Evolutionary conservation across 495 filamentous ascomycete species (phyloP), one percentile per base, ranked within the genome.

Genomic region (Usnea hakonensis): DNA sequence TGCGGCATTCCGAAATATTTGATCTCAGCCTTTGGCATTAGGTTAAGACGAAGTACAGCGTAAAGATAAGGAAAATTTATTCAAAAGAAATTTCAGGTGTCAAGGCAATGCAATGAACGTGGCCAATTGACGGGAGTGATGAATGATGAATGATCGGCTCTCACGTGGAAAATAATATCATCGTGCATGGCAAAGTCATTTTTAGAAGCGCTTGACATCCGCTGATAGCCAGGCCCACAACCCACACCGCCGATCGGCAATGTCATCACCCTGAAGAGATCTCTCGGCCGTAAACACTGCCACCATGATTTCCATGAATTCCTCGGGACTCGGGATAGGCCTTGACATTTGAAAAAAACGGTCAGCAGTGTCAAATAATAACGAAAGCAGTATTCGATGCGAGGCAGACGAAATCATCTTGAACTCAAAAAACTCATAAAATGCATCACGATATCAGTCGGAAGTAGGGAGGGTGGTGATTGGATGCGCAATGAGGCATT

Each of bases 401-500:
- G 48, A 52, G 28, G 16, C 2, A 10, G 32, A 16, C 13, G 28
- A 32, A 19, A 19, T 14, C 26, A 32, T 0, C 17, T 1, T 23
- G 9, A 2, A 7, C 48, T 19, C 13, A 33, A 5, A 2, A 36
- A 11, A 6, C 2, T 23, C 3, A 43, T 5, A 52, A 7, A 52
- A 10, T n/a, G 16, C 5, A 28, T 28, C 1, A 52, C 14, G 48
- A 52, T 52, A 32, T 52, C 23, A 30, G 16, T 52, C 28, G 48
- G 48, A 32, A 52, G 10, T 6, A 10, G 8, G 1, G 26, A 17
- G 28, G 7, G 14, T 9, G 7, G 8, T 32, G 7, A 32, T 52
- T 52, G 48, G 48, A 19, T 52, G 48, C 48, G 48, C 48, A 32
- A 52, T 19, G 48, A 52, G 48, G 48, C 48, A 52, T 52, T 52